phyloP scores from a whole-genome alignment of 2,329 filamentous ascomycete species.

The Calonectria honghensis region DNA sequence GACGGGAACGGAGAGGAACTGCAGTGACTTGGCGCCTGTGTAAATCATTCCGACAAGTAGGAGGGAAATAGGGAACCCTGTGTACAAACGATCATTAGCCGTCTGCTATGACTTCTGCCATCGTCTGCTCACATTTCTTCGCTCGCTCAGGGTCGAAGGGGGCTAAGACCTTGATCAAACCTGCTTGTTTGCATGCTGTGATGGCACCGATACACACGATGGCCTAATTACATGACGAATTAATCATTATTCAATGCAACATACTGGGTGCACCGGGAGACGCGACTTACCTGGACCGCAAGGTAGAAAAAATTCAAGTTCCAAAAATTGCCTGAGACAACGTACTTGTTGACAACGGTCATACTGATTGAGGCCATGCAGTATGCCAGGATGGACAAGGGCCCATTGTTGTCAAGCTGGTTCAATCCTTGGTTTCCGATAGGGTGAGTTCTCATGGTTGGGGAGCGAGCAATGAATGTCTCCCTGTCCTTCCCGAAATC shows the following conservation, averaged over 20 bases:
- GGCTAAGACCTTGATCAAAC: constrained; percentile 88
- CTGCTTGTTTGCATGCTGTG: constrained; percentile 85
- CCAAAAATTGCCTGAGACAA: constrained; percentile 91
- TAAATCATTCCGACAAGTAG: constrained; percentile 99
- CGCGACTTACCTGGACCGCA: constrained; percentile 85
- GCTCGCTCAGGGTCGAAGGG: constrained; percentile 91
- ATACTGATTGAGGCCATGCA: constrained; percentile 98
- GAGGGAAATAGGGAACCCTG: constrained; percentile 97
- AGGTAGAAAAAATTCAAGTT: constrained; percentile 98
- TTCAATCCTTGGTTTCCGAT: constrained; percentile 43
- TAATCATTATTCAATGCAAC: background rate
- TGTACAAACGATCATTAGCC: constrained; percentile 47
- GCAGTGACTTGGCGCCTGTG: constrained; percentile 94
- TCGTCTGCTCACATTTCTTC: constrained; percentile 83
- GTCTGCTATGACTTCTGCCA: background rate
- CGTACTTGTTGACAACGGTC: constrained; percentile 99
- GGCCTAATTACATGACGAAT: constrained; percentile 73
- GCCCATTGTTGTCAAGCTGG: constrained; percentile 83
- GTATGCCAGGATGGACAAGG: constrained; percentile 89
- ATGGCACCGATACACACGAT: constrained; percentile 93
- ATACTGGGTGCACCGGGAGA: background rate
- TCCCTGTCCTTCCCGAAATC: constrained; percentile 71
- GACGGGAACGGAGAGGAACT: constrained; percentile 97
- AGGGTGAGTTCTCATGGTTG: constrained; percentile 46
- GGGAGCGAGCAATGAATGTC: constrained; percentile 65